phyloP scores from a whole-genome alignment of 495 filamentous ascomycete genomes.

The Hypoxylon fragiforme region DNA sequence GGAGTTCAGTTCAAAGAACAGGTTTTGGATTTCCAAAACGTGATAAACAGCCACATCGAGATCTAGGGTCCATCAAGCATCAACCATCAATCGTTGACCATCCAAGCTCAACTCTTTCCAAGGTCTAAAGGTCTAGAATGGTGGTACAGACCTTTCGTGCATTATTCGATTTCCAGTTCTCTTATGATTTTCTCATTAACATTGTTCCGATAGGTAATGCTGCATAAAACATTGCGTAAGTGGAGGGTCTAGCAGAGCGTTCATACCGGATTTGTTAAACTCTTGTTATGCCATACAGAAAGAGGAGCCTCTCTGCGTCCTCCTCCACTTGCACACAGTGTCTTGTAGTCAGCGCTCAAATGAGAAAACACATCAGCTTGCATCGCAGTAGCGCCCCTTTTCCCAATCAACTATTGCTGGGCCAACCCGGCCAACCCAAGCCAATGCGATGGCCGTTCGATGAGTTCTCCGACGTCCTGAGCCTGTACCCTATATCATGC shows the following conservation, averaged over 20 bases:
- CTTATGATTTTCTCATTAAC: constrained; percentile 31
- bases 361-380: constrained; percentile 35
- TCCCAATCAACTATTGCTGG: constrained; percentile 11
- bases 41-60: constrained; percentile 23
- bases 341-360: constrained; percentile 10
- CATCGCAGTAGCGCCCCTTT: constrained; percentile 27
- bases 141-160: constrained; percentile 21
- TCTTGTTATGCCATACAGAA: constrained; percentile 16
- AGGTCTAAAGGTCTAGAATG: constrained; percentile 9
- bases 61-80: constrained; percentile 14
- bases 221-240: constrained; percentile 36
- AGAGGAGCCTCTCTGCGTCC: neutral
- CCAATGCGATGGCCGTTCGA: constrained; percentile 3
- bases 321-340: constrained; percentile 24
- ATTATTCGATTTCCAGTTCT: constrained; percentile 19
- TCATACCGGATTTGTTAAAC: constrained; percentile 29
- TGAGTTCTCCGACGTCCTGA: constrained; percentile 6
- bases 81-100: too few species aligned
- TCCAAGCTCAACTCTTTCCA: too few species aligned
- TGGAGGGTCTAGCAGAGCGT: constrained; percentile 18
- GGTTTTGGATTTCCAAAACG: constrained; percentile 1
- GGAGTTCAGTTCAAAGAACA: neutral
- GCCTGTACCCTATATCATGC: constrained; percentile 11
- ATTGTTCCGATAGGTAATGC: constrained; percentile 33
- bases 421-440: constrained; percentile 25